Conservation (phyloP, 2,329 filamentous ascomycete species). For the Xylaria sp. region DNA sequence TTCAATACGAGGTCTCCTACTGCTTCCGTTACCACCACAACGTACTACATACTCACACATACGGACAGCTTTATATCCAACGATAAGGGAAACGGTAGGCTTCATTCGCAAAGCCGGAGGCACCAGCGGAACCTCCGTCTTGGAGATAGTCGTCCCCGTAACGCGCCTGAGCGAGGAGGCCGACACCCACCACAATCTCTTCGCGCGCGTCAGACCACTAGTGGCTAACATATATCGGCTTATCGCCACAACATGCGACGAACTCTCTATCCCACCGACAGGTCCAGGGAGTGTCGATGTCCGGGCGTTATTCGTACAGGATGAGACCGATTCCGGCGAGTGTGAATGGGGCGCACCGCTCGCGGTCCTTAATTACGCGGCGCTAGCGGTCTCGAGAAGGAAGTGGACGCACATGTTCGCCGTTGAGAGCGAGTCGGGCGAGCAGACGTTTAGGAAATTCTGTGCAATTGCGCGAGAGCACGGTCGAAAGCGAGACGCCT, state of each 20-base stretch:
- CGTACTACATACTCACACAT: neutral
- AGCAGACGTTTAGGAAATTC: neutral
- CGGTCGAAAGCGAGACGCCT: neutral
- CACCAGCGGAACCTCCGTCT: neutral
- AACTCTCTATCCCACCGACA: neutral
- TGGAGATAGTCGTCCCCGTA: conserved; percentile 3
- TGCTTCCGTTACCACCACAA: neutral
- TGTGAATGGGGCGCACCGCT: neutral
- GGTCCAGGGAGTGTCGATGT: neutral
- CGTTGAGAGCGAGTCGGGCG: conserved; percentile 2
- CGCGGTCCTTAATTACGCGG: neutral
- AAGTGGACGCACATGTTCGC: conserved; percentile 6
- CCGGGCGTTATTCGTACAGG: conserved; percentile 3
- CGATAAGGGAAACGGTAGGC: neutral
- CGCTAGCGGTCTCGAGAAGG: neutral
- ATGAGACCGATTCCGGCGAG: neutral
- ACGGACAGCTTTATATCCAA: neutral
- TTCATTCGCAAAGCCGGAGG: neutral
- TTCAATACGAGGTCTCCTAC: neutral
- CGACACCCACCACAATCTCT: neutral
- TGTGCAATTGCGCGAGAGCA: neutral
- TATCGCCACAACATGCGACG: neutral
- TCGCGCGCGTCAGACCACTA: neutral
- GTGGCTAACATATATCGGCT: neutral
- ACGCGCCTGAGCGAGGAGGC: neutral